These are phyloP conservation scores for Periglandula ipomoeae DNA, from an alignment of 2,329 filamentous ascomycete genomes.

Conservation along the genomic window DNA sequence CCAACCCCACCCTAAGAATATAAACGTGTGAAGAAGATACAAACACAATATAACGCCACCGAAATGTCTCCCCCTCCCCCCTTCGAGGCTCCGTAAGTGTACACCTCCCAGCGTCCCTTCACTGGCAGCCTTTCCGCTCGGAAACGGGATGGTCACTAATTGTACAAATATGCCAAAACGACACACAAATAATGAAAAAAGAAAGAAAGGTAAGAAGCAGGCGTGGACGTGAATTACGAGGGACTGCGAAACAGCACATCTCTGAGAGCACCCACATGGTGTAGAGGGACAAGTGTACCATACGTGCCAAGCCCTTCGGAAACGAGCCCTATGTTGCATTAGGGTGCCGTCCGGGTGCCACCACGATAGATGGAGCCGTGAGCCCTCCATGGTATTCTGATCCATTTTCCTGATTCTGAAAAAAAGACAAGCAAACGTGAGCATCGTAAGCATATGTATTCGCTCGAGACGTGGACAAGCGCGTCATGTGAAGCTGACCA, in stretches of 20 bases:
- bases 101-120: neutral
- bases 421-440: neutral
- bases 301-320: no score
- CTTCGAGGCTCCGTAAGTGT: neutral
- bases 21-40: neutral
- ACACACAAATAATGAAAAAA: slow-evolving; percentile 1
- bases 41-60: neutral
- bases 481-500: neutral
- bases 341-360: no score
- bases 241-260: no score
- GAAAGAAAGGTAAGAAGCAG: neutral
- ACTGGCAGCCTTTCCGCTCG: neutral
- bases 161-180: slow-evolving; percentile 5
- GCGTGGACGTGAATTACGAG: no score
- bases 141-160: slow-evolving; percentile 1
- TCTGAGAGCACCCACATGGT: no score
- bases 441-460: neutral
- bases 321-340: no score
- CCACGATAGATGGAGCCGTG: no score
- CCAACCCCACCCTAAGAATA: neutral
- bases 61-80: neutral
- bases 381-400: neutral
- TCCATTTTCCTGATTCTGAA: neutral
- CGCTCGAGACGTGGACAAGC: neutral
- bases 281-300: no score